Evolutionary conservation across 2,329 filamentous ascomycete species (phyloP), one percentile per base, ranked within the genome.

Genomic region (Fusarium sp.): DNA sequence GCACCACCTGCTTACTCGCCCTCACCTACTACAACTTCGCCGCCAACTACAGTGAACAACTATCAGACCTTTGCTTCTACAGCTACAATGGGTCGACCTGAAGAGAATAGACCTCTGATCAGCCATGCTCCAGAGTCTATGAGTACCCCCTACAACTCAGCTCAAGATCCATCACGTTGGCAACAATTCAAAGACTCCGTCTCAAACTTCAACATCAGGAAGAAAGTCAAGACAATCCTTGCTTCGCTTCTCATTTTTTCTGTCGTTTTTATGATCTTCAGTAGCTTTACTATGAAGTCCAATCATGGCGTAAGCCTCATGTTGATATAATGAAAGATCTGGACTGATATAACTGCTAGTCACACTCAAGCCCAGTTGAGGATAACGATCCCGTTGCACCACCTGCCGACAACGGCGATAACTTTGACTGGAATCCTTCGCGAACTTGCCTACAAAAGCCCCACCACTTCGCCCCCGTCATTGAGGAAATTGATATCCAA

Each of bases 1-100:
- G 86, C 86, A 11, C 87, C 87, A 15, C 87, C 87, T 12, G 87
- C 87, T 15, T 89, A 88, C 77, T 85, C 85, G 6, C 85, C 86
- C 13, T 85, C 82, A 20, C 79, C 72, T 22, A 80, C 71, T 20
- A 80, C 71, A 20, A 80, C 81, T 28, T 83, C 84, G 18, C 79
- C 84, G 15, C 78, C 82, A 13, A 71, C 78, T 22, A 62, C 62
- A 34, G 64, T 54, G 17, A 55, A 78, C 68, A 83, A 81, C 68
- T 87, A 88, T 75, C 84, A 81, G 66, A 87, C 86, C 13, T 86
- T 88, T 75, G 66, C 77, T 3, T 77, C 68, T 28, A 32, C 63
- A 22, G 66, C 67, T 24, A 81, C 64, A 32, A 88, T 88, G 86
- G 85, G 84, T 11, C 72, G 77, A 17, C 75, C 79, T 5, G 81